Evolutionary conservation across 768 basidiomycete species (phyloP), one percentile per base, ranked within the genome.

Genomic region (Pleurotus tuoliensis): DNA sequence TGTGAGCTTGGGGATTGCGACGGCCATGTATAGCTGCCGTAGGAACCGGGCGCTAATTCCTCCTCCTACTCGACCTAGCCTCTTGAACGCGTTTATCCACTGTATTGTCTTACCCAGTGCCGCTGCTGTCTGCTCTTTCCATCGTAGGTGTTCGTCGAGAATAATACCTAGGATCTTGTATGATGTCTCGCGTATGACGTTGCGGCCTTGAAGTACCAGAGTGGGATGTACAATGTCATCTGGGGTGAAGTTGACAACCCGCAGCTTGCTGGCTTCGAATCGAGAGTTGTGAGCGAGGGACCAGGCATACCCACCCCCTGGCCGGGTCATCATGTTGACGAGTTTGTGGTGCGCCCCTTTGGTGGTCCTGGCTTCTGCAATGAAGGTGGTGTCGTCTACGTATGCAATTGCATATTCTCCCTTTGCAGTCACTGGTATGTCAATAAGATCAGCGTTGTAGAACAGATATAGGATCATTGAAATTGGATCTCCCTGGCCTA

Each of bases 151-250:
- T 15, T 56, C 48, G 50, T 73, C 62, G 0, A 71, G 27, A 7
- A 63, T 43, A 0, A 71, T 58, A 0, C 71, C 71, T 0, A 73
- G 63, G 55, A 67, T 68, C 37, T 67, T 69, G 60, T 58, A 60
- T n/a, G 20, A 41, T 11, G 56, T 37, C 1, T 56, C 58, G 7
- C 56, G 56, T 16, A 62, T 34, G 2, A 69, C 57, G 9, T 47
- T 30, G 2, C 37, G 41, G 9, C 57, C 59, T 30, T 46, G 39
- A 0, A 66, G 39, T 25, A 3, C 6, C 5, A 50, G 8, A 2
- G 59, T 24, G 39, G 59, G 47, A 2, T 57, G 53, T 27, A 51
- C 47, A 12, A 18, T 49, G 30, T n/a, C 41, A 18, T 15, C 39
- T 12, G 4, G 53, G 4, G 58, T 38, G n/a, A 58, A 40, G 34